Percentiles rank a stretch among this genome's conserved stretches.
phyloP scores from a whole-genome alignment of 1,284 basidiomycete genomes.

The Malassezia pachydermatis region DNA sequence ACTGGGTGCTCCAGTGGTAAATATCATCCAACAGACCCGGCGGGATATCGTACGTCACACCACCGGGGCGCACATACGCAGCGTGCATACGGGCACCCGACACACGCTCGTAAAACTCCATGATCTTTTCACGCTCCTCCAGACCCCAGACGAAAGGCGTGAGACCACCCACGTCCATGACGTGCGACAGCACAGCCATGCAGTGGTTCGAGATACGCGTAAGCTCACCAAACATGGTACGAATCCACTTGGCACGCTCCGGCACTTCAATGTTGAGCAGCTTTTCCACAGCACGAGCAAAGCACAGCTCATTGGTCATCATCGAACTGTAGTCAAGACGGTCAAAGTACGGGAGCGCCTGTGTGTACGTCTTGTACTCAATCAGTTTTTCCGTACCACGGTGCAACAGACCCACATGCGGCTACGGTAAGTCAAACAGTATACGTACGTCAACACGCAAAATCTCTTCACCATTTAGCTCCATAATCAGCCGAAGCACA shows the following conservation, averaged over 20 bases:
- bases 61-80: conserved; percentile 95
- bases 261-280: conserved; percentile 96
- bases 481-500: conserved; percentile 91
- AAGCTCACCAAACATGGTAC: conserved; percentile 92
- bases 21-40: conserved; percentile 95
- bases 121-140: conserved; percentile 98
- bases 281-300: conserved; percentile 94
- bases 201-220: conserved; percentile 92
- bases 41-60: conserved; percentile 93
- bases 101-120: conserved; percentile 99
- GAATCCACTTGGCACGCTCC: conserved; percentile 97
- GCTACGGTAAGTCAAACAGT: conserved; percentile 45
- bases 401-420: conserved; percentile 89
- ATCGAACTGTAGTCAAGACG: conserved; percentile 98
- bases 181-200: conserved; percentile 90
- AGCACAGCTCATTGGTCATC: conserved; percentile 62
- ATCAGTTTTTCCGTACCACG: conserved; percentile 97
- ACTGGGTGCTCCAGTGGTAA: conserved; percentile 95
- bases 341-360: conserved; percentile 98
- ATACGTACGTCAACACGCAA: conserved; percentile 28
- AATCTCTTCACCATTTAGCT: conserved; percentile 79
- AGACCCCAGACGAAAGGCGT: conserved; percentile 99
- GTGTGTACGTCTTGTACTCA: conserved; percentile 97
- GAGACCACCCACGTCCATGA: conserved; percentile 69
- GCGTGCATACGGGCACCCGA: conserved; percentile 94